A percentile compares a stretch with the other conserved stretches of the same genome.
These are phyloP conservation scores for Paecilomyces fulvus DNA, from an alignment of 2,329 filamentous ascomycete genomes.

Conservation along the genomic window DNA sequence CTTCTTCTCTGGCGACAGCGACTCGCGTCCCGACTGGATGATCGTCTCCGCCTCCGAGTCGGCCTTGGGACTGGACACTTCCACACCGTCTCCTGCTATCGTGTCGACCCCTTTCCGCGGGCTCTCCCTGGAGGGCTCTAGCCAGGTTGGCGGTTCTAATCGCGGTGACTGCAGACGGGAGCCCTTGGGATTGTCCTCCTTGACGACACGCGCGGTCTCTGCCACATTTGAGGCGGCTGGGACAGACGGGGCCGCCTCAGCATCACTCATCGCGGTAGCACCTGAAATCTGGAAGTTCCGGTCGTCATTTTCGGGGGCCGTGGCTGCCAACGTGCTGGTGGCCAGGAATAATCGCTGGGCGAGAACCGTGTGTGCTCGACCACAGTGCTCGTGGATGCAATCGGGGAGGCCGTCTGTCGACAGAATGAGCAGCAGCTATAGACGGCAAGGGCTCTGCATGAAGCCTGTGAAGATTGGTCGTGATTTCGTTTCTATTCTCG, in stretches of 20 bases:
- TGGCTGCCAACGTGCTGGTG: constrained; percentile 22
- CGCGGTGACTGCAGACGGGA: constrained; percentile 8
- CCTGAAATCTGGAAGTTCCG: constrained; percentile 29
- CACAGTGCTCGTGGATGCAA: constrained; percentile 6
- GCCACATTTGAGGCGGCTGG: constrained; percentile 29
- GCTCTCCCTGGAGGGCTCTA: constrained; percentile 11
- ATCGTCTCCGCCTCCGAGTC: constrained; percentile 44
- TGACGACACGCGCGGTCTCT: constrained; percentile 7
- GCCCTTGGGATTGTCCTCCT: constrained; percentile 10
- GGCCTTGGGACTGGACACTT: constrained; percentile 30
- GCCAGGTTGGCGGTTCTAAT: constrained; percentile 2
- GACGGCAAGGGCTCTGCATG: neutral
- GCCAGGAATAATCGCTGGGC: constrained; percentile 22
- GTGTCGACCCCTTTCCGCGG: constrained; percentile 14
- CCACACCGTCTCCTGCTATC: constrained; percentile 25
- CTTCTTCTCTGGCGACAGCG: constrained; percentile 39
- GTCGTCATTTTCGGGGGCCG: constrained; percentile 38
- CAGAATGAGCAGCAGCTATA: neutral
- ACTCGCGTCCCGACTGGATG: constrained; percentile 39
- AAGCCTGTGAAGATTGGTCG: too few species aligned
- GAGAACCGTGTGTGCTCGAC: constrained; percentile 24
- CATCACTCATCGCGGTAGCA: constrained; percentile 42
- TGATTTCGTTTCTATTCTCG: too few species aligned
- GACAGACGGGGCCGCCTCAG: constrained; percentile 31
- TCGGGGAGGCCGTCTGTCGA: neutral